Percentiles rank a stretch among this genome's conserved stretches.
phyloP scores from a whole-genome alignment of 2,329 filamentous ascomycete species.

The Botrytis pseudocinerea region DNA sequence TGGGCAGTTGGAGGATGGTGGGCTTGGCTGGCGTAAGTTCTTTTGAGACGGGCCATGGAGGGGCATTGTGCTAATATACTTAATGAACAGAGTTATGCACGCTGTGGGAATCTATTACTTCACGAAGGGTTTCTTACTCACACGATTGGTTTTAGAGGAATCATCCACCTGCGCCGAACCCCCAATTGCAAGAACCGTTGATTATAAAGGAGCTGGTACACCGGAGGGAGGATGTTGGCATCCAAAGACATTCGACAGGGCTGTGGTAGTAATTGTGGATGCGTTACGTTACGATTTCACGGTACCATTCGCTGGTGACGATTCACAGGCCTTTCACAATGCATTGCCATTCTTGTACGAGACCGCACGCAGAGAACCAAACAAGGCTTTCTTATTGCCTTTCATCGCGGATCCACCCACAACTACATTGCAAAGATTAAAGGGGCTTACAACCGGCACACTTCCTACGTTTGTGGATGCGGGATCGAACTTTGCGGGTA shows the following conservation, averaged over 20 bases:
- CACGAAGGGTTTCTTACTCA: constrained; percentile 91
- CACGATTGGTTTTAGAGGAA: constrained; percentile 75
- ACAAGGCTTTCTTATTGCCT: constrained; percentile 84
- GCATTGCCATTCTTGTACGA: constrained; percentile 86
- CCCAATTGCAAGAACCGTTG: constrained; percentile 55
- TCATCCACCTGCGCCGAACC: constrained; percentile 69
- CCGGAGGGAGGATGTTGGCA: constrained; percentile 86
- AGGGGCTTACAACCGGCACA: constrained; percentile 92
- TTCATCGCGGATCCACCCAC: constrained; percentile 98
- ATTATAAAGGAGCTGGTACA: constrained; percentile 39
- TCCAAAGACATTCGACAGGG: constrained; percentile 88
- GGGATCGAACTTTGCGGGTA: constrained; percentile 93
- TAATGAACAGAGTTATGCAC: constrained; percentile 57
- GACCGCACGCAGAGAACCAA: constrained; percentile 69
- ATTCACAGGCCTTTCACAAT: constrained; percentile 71
- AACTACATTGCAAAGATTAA: constrained; percentile 85
- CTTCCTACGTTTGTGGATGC: constrained; percentile 92
- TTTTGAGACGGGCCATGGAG: not conserved
- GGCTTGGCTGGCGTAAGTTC: constrained; percentile 41
- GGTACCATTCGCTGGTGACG: constrained; percentile 61
- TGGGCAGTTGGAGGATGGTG: constrained; percentile 38
- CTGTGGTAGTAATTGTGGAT: constrained; percentile 87
- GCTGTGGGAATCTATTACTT: constrained; percentile 84
- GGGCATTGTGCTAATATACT: constrained; percentile 27
- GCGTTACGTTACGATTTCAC: constrained; percentile 97